phyloP scores from a whole-genome alignment of 352 stramenopile species.

The Pythium periplocum region DNA sequence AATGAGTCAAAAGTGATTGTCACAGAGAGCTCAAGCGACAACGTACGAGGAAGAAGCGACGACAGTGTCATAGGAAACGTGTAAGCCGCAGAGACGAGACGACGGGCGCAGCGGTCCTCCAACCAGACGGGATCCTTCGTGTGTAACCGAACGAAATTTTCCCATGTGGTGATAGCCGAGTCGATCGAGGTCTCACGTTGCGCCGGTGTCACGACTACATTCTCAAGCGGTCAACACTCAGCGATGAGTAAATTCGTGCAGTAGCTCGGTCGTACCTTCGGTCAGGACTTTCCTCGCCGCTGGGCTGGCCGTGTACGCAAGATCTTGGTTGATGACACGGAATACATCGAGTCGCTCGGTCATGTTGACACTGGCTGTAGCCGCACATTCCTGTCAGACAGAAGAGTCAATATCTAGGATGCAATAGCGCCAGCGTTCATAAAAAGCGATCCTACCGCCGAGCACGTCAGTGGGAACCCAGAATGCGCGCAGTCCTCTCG shows the following conservation, averaged over 20 bases:
- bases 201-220: no score
- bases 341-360: constrained; percentile 32
- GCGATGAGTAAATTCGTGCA: no score
- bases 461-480: constrained; percentile 46
- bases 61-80: constrained; percentile 64
- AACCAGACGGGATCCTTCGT: constrained; percentile 25
- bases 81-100: constrained; percentile 61
- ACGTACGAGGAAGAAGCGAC: constrained; percentile 19
- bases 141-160: constrained; percentile 39
- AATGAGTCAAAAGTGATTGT: no score
- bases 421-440: not conserved
- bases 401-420: no score
- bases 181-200: no score
- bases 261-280: constrained; percentile 21
- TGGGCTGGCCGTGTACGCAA: constrained; percentile 26
- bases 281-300: constrained; percentile 40
- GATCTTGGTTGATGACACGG: constrained; percentile 34
- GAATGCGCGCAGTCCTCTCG: constrained; percentile 28
- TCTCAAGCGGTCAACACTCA: no score
- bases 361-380: not conserved
- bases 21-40: no score
- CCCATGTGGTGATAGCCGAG: constrained; percentile 18
- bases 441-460: constrained; percentile 13
- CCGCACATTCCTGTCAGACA: constrained; percentile 2
- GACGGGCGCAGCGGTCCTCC: constrained; percentile 24